Percentiles rank a stretch among this genome's conserved stretches.
Evolutionary conservation across 176 grass and related monocot genomes (phyloP).

Genomic region (Aegilops longissima): DNA sequence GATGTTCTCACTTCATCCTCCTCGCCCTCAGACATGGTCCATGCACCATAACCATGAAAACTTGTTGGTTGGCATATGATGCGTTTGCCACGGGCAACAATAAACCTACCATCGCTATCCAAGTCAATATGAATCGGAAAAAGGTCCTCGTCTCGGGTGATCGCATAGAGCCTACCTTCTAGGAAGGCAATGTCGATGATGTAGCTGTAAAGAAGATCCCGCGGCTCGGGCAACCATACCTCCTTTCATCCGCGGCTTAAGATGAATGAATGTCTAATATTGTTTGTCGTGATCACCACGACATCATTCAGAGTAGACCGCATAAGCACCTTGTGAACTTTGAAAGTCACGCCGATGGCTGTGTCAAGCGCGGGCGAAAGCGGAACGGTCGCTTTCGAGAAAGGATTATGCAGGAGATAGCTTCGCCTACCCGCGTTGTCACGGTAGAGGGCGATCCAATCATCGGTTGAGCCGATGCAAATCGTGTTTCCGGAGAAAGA

Average conservation of each 20-base stretch:
- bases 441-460: background rate
- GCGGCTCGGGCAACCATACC: background rate
- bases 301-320: background rate
- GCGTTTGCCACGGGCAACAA: background rate
- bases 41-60: background rate
- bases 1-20: background rate
- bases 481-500: background rate
- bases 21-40: background rate
- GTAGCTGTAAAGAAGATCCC: background rate
- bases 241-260: background rate
- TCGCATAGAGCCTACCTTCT: background rate
- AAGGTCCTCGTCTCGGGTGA: background rate
- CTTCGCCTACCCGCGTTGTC: too few relatives aligned
- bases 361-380: too few relatives aligned
- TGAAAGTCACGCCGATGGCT: background rate
- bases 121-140: background rate
- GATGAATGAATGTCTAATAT: background rate
- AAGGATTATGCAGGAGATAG: background rate
- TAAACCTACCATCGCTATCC: background rate
- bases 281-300: background rate
- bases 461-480: background rate
- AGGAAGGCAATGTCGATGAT: constrained; percentile 3
- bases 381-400: background rate
- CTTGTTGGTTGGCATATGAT: background rate
- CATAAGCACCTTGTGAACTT: background rate